phyloP scores from a whole-genome alignment of 179 eudicot genomes.

The Drosera spatulata region DNA sequence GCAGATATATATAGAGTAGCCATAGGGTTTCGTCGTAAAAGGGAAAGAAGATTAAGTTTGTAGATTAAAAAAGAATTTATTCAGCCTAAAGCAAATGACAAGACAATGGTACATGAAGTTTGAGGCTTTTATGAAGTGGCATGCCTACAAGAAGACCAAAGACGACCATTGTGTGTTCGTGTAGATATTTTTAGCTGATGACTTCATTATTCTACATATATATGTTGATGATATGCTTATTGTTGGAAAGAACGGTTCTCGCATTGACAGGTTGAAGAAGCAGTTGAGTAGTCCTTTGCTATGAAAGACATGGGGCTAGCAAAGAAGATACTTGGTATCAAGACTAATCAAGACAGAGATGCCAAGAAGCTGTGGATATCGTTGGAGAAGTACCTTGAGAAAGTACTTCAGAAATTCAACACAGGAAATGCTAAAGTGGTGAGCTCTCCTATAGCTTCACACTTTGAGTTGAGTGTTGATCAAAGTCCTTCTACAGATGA shows the following conservation, averaged over 20 bases:
- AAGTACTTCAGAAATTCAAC: neutral
- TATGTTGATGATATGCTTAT: neutral
- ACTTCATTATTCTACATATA: neutral
- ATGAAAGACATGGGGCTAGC: constrained; percentile 1
- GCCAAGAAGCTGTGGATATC: neutral
- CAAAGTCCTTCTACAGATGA: neutral
- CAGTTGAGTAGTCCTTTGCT: neutral
- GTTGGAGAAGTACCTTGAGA: neutral
- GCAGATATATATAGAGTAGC: neutral
- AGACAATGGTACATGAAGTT: neutral
- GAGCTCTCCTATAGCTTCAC: neutral
- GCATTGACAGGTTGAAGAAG: neutral
- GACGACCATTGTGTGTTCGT: neutral
- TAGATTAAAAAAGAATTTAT: neutral
- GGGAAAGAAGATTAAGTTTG: neutral
- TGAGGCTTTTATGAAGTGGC: neutral
- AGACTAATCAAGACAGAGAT: neutral
- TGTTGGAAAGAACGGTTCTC: neutral
- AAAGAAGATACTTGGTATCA: neutral
- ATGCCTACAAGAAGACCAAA: neutral
- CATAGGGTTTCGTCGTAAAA: neutral
- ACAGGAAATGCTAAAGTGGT: neutral
- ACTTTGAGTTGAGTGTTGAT: neutral
- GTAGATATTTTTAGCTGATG: neutral
- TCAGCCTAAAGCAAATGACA: neutral